Conservation (phyloP, 176 grass and related monocot species). For the Musa troglodytarum region DNA sequence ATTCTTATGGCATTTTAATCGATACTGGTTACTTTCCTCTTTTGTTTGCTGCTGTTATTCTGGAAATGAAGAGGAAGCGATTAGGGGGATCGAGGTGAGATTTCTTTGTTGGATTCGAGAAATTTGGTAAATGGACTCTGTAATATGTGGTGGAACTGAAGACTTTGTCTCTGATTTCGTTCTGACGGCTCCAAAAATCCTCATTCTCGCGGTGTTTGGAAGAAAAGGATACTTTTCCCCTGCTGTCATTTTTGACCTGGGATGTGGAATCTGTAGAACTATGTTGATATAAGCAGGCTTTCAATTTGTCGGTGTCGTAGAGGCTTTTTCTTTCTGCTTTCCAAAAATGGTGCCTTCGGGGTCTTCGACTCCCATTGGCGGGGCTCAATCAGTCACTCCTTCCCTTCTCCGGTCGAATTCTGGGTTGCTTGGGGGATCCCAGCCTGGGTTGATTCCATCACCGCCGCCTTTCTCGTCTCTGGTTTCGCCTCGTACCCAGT, state of each 20-base stretch:
- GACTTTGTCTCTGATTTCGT: constrained; percentile 1
- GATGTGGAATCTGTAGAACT: not conserved
- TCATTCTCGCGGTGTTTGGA: not conserved
- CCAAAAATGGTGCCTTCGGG: constrained; percentile 75
- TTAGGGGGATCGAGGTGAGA: constrained; percentile 3
- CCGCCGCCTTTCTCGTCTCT: constrained; percentile 77
- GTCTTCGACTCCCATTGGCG: constrained; percentile 63
- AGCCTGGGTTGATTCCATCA: constrained; percentile 18
- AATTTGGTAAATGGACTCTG: constrained; percentile 28
- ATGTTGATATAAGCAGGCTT: constrained; percentile 16
- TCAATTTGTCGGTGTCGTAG: constrained; percentile 4
- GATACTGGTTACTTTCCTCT: constrained; percentile 16
- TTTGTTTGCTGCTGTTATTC: constrained; percentile 13
- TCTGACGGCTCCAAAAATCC: constrained; percentile 1
- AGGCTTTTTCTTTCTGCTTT: constrained; percentile 13
- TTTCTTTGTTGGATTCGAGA: constrained; percentile 20
- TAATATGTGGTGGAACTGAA: not conserved
- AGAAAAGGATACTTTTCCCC: not conserved
- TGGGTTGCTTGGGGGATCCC: constrained; percentile 48
- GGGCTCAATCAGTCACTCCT: constrained; percentile 45
- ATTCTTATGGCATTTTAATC: constrained; percentile 19
- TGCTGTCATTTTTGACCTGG: not conserved
- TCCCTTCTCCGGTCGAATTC: constrained; percentile 73
- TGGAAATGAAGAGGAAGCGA: constrained; percentile 25
- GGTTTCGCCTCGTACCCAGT: constrained; percentile 61